Percentiles rank a stretch among this genome's conserved stretches.
Conservation (phyloP, 192 early-diverging fungal species). For the Linnemannia hyalina region DNA sequence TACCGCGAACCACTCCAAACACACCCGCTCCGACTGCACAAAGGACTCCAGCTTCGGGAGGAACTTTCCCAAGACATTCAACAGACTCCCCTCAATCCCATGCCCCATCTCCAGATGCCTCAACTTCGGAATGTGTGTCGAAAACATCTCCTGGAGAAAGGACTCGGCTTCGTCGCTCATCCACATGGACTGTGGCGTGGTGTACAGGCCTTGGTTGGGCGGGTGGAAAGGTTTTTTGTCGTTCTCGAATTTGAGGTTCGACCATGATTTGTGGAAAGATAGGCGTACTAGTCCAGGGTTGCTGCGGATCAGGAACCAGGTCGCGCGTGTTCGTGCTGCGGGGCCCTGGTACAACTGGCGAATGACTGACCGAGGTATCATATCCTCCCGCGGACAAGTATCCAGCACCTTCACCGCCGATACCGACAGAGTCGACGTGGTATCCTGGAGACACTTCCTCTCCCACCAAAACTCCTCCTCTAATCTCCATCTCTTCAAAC, state of each 20-base stretch:
- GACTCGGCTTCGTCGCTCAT: not conserved
- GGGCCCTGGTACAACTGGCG: not conserved
- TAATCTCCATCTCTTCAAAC: no score
- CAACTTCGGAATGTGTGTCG: not conserved
- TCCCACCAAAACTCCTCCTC: no score
- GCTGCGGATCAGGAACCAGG: not conserved
- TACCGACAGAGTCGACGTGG: not conserved
- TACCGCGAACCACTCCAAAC: not conserved
- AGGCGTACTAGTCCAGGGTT: not conserved
- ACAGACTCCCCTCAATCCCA: not conserved
- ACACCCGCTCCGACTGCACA: not conserved
- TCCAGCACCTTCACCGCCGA: not conserved
- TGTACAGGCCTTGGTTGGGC: not conserved
- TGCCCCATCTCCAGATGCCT: not conserved
- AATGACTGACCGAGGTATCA: not conserved
- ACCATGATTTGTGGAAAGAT: not conserved
- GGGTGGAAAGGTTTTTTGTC: not conserved
- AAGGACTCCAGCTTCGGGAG: not conserved
- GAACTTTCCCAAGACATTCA: not conserved
- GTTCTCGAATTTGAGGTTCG: not conserved
- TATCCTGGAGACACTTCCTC: no score
- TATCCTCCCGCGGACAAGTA: not conserved
- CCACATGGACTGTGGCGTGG: no score
- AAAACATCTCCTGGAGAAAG: not conserved
- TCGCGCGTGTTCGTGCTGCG: not conserved